Evolutionary conservation across 345 rosid genomes (phyloP).

Genomic region (Eucalyptus grandis): DNA sequence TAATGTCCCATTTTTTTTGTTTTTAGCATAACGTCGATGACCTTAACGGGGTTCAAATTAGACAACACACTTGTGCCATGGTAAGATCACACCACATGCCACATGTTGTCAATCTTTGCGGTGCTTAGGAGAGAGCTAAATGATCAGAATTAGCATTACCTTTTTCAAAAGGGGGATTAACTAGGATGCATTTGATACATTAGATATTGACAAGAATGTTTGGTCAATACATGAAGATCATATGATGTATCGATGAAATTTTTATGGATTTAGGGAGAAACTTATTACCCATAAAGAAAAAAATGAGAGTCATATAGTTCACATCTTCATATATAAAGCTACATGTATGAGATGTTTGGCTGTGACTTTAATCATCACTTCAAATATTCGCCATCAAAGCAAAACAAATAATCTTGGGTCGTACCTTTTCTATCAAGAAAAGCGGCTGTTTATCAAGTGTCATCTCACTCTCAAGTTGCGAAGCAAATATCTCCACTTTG

Average conservation of each 20-base stretch:
- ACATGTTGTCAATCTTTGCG: too few relatives aligned
- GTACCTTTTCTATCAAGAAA: neutral
- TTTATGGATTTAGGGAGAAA: too few relatives aligned
- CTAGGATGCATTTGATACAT: neutral
- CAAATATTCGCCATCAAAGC: neutral
- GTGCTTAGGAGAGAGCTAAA: too few relatives aligned
- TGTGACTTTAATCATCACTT: neutral
- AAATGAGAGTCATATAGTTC: neutral
- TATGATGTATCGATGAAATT: neutral
- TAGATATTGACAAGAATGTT: fast-evolving
- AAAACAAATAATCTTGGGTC: neutral
- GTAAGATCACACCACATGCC: too few relatives aligned
- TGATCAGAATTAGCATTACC: too few relatives aligned
- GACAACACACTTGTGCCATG: too few relatives aligned
- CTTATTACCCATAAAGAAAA: neutral
- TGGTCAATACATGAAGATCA: neutral
- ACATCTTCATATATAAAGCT: too few relatives aligned
- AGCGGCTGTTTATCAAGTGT: neutral
- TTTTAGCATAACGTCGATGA: too few relatives aligned
- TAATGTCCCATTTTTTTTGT: too few relatives aligned
- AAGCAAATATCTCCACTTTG: neutral
- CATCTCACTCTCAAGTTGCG: neutral
- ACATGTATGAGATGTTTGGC: too few relatives aligned
- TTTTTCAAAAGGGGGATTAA: too few relatives aligned
- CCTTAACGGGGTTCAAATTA: too few relatives aligned